Percentiles rank a stretch among this genome's conserved stretches.
phyloP scores from a whole-genome alignment of 2,329 filamentous ascomycete species.

The Fonsecaea nubica region DNA sequence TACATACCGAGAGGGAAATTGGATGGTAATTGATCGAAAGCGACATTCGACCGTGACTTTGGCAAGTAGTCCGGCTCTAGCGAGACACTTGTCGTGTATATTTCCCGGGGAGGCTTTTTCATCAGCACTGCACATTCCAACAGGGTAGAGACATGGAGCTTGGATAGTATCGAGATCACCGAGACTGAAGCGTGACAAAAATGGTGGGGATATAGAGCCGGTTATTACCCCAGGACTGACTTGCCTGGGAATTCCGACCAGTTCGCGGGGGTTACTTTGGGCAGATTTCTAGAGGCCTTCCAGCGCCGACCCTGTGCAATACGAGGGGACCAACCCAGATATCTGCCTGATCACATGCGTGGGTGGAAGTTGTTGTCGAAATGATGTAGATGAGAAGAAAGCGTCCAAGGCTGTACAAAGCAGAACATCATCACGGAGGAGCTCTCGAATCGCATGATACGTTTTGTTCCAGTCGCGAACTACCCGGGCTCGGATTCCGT shows the following conservation, averaged over 20 bases:
- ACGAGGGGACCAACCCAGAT: background rate
- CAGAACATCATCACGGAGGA: background rate
- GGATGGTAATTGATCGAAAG: background rate
- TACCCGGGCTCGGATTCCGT: background rate
- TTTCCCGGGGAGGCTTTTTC: background rate
- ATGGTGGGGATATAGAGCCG: background rate
- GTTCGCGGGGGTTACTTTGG: background rate
- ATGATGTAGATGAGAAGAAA: background rate
- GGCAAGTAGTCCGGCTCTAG: background rate
- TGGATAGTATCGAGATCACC: background rate
- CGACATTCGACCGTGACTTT: background rate
- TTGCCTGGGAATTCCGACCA: background rate
- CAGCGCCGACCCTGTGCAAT: background rate
- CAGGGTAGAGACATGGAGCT: background rate
- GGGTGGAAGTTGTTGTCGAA: background rate
- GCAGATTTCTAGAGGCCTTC: background rate
- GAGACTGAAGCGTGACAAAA: background rate
- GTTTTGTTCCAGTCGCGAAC: background rate
- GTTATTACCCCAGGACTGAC: background rate
- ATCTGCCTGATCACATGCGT: background rate
- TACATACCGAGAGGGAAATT: conserved; percentile 3
- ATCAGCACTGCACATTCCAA: background rate
- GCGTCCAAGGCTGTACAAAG: background rate
- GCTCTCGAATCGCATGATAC: background rate
- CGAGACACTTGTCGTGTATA: background rate